Evolutionary conservation across 148 eudicot species (phyloP), one percentile per base, ranked within the genome.

Genomic region (Chenopodium formosanum): DNA sequence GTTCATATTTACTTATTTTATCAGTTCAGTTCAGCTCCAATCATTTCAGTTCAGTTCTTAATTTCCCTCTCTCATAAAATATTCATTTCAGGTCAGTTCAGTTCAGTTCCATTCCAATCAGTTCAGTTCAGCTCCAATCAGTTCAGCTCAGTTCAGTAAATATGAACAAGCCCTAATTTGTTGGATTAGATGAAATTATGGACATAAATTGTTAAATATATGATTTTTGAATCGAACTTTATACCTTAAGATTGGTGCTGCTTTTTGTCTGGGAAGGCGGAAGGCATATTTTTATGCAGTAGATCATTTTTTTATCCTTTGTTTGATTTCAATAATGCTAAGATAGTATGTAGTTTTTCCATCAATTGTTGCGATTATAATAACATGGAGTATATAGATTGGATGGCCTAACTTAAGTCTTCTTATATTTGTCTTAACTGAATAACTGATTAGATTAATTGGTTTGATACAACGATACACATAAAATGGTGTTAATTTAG

Each of bases 311-410:
- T 44, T 29, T 53, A 46, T 23, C 46, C 17, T 46, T 79, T 73
- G 13, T 73, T 62, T 63, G 16, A 65, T 50, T 65, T 12, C 29
- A 50, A 7, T 67, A 22, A 16, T 50, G 13, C 14, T 11, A 20
- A 83, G 67, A 65, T 77, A 82, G 77, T 83, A 78, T 79, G 56
- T 53, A 78, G 78, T 73, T 67, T 77, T 76, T n/a, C 53, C 40
- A 53, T 31, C 58, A 72, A 72, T 22, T 46, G 73, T 74, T 75
- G 74, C 52, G 64, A 0, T 32, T 37, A 23, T 44, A 37, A 66
- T 31, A 40, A 25, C 62, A 63, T 19, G 29, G 29, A 27, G 29
- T 27, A 79, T 44, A 80, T 48, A 29, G 6, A 40, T 40, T 40
- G 44, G 44, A 40, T 12, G 58, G 78, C 46, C 46, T 23, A n/a